Base-by-base conservation (phyloP, 257 asterid genomes). In the Craterostigma plantagineum region DNA sequence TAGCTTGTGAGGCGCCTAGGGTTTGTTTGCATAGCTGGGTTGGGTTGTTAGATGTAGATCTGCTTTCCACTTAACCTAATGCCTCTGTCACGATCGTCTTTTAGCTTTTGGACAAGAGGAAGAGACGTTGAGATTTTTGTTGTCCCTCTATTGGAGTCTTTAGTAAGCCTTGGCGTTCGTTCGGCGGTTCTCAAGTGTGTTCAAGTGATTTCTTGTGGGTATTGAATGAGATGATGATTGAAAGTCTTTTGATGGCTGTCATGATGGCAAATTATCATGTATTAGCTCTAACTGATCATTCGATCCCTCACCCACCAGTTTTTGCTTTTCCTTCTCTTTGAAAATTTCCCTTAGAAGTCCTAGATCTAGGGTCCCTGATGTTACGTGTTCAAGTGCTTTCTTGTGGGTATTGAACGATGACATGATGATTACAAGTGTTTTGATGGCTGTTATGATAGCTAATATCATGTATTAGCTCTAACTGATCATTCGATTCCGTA, bases 391-490 rank as follows among this genome's bases (percentile, higher is more conserved):
- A 12, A 9, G 30, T 36, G 40, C 40, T 42, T 17, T 0, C 16
- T 17, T 33, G 45, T 51, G 43, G 50, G 40, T 50, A 43, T 44
- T 11, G 8, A 14, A 51, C 54, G 43, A 56, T 52, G 68, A 56
- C 33, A 36, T 62, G 63, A 62, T 30, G 63, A 62, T 43, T 46
- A 23, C 9, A 12, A 17, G 11, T 17, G 38, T n/a, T 16, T n/a
- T 56, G 59, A 52, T 51, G 33, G 63, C 63, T 38, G 44, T 34
- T 38, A 53, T 58, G 69, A 58, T 53, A 39, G 62, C 65, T 53
- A 27, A 34, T 63, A 57, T 63, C 51, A 63, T 53, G 69, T 63
- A 63, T 57, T 63, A 63, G 69, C 69, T 63, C 61, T 57, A 63
- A 43, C 62, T 56, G 63, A 62, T 62, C 60, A 38, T 55, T 56